phyloP scores from a whole-genome alignment of 1,284 basidiomycete genomes.

The Cutaneotrichosporon sp. region DNA sequence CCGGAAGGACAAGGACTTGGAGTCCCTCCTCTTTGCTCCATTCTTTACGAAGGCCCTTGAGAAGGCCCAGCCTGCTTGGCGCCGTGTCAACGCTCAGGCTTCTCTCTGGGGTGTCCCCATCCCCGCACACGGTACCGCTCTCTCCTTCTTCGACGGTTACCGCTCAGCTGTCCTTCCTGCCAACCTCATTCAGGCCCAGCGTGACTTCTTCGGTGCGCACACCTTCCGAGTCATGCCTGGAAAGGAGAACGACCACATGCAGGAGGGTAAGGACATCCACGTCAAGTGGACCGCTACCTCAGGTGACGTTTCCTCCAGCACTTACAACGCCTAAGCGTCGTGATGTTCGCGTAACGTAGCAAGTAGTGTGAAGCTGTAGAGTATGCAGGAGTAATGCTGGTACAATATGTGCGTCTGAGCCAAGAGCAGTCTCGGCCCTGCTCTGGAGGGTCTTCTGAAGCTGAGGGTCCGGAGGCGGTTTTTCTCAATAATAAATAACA shows the following conservation, averaged over 20 bases:
- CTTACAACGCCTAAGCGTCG: constrained; percentile 73
- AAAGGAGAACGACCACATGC: constrained; percentile 76
- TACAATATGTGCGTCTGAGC: no score
- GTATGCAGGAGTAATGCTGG: background rate
- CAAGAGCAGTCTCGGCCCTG: no score
- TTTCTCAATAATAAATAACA: no score
- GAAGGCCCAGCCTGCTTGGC: constrained; percentile 95
- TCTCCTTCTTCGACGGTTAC: constrained; percentile 99
- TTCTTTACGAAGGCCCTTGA: constrained; percentile 98
- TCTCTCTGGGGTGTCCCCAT: constrained; percentile 97
- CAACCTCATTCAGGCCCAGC: constrained; percentile 88
- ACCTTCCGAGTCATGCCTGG: constrained; percentile 88
- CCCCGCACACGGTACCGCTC: constrained; percentile 90
- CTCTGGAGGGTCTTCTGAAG: no score
- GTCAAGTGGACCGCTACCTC: constrained; percentile 54
- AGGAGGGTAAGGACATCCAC: constrained; percentile 76
- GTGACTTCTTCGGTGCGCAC: constrained; percentile 62
- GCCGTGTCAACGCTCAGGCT: constrained; percentile 92
- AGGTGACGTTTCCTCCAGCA: constrained; percentile 68
- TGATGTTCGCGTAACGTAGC: background rate
- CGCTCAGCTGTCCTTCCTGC: constrained; percentile 80
- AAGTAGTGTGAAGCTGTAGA: constrained; percentile 2
- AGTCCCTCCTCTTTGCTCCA: constrained; percentile 91
- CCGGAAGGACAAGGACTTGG: constrained; percentile 76
- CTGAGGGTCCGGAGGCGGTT: no score